Conservation (phyloP, 1,284 basidiomycete genomes). For the Ceratobasidium sp. region DNA sequence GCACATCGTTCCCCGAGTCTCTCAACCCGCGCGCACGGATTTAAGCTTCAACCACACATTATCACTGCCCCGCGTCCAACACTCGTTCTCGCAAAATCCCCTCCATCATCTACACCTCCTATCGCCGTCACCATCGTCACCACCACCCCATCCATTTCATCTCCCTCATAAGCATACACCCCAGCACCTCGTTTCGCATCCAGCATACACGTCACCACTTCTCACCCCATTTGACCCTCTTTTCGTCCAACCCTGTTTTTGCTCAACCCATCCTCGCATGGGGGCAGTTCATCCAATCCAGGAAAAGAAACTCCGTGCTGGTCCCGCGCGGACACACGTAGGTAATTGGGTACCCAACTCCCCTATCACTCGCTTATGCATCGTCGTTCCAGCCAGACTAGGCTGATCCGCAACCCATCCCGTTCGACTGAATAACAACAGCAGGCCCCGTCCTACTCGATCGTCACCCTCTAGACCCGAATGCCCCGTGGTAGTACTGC, state of each 20-base stretch:
- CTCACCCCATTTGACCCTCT: background rate
- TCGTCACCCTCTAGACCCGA: slow-evolving; percentile 4
- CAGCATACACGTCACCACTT: background rate
- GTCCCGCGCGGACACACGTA: background rate
- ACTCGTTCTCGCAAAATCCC: too few species aligned
- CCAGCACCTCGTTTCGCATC: slow-evolving; percentile 9
- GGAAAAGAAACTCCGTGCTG: background rate
- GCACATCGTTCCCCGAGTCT: background rate
- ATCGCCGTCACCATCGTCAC: too few species aligned
- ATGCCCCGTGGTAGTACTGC: background rate
- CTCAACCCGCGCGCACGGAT: background rate
- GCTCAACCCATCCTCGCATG: background rate
- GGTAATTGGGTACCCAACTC: background rate
- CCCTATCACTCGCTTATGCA: slow-evolving; percentile 4
- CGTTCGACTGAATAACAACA: background rate
- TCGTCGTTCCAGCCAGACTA: background rate
- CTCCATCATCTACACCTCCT: too few species aligned
- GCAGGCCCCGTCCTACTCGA: background rate
- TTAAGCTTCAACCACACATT: slow-evolving; percentile 4
- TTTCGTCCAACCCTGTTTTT: slow-evolving; percentile 4
- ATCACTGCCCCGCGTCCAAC: too few species aligned
- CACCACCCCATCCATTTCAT: background rate
- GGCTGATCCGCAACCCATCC: background rate
- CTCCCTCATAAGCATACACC: background rate
- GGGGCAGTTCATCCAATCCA: background rate